A percentile compares a stretch with the other conserved stretches of the same genome.
Evolutionary conservation across 169 alveolate genomes (phyloP).

Genomic region (Plasmodium vivax): DNA sequence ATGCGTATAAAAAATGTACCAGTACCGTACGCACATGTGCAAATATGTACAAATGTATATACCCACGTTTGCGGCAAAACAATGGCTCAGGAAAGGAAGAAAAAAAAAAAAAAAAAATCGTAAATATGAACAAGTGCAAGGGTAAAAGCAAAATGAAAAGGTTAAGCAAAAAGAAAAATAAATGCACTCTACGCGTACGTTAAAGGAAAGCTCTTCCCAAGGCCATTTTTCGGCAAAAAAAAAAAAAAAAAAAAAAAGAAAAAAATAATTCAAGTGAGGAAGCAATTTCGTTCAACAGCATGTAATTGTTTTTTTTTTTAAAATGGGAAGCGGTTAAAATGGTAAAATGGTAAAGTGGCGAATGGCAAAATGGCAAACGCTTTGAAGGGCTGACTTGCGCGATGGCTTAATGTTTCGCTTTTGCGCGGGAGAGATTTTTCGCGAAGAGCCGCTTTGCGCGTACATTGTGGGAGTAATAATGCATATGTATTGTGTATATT

Average conservation of each 20-base stretch:
- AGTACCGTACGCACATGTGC: neutral
- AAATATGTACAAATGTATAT: neutral
- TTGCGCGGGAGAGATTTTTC: neutral
- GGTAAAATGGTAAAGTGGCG: too few species aligned
- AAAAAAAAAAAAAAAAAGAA: neutral
- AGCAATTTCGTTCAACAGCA: neutral
- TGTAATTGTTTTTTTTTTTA: neutral
- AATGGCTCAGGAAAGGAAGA: neutral
- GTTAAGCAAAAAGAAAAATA: neutral
- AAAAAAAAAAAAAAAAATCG: neutral
- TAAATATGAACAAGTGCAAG: neutral
- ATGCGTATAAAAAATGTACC: neutral
- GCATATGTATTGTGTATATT: neutral
- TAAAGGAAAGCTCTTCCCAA: neutral
- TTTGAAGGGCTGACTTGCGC: neutral
- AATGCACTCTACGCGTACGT: neutral
- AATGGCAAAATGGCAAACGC: neutral
- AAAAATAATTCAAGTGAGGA: neutral
- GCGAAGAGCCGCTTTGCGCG: neutral
- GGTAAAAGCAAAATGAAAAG: neutral
- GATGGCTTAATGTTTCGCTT: neutral
- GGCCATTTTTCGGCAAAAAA: neutral
- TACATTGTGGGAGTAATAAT: neutral
- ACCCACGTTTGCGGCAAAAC: neutral
- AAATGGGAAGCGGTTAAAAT: neutral